Conservation (phyloP, 805 yeast species). For the Candida broadrunensis region DNA sequence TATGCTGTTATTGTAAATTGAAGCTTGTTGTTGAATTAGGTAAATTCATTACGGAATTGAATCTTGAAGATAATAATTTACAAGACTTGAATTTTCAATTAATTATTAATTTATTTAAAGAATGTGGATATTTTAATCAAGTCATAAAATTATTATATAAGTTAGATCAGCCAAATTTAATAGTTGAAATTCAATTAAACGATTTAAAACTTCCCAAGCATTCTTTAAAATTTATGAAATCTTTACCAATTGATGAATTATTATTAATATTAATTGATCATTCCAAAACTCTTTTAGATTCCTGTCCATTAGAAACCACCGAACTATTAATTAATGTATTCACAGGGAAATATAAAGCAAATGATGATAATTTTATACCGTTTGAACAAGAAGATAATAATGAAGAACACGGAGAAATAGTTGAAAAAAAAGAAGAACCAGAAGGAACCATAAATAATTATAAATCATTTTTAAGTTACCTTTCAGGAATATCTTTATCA, state of each 20-base stretch:
- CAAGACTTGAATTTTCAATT: conserved; percentile 62
- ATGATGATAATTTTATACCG: conserved; percentile 4
- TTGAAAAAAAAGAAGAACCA: conserved; percentile 11
- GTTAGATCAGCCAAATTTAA: conserved; percentile 68
- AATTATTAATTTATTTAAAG: conserved; percentile 68
- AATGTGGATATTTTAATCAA: conserved; percentile 61
- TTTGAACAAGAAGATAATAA: conserved; percentile 7
- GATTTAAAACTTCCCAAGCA: conserved; percentile 57
- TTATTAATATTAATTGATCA: conserved; percentile 65
- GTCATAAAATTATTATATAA: conserved; percentile 70
- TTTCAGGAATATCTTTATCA: conserved; percentile 16
- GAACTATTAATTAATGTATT: conserved; percentile 79
- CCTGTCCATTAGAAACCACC: conserved; percentile 77
- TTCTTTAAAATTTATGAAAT: conserved; percentile 63
- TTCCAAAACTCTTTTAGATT: conserved; percentile 62
- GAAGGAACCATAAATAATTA: conserved; percentile 27
- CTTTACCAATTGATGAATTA: conserved; percentile 73
- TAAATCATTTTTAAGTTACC: conserved; percentile 26
- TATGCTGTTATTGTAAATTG: conserved; percentile 78
- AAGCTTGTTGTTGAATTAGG: conserved; percentile 58
- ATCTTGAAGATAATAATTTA: conserved; percentile 17
- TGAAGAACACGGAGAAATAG: conserved; percentile 6
- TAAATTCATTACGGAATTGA: conserved; percentile 47
- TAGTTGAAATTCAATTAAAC: conserved; percentile 70
- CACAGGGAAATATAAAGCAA: conserved; percentile 75